Evolutionary conservation across 1,284 basidiomycete species (phyloP), one percentile per base, ranked within the genome.

Genomic region (Ustilago cynodontis): DNA sequence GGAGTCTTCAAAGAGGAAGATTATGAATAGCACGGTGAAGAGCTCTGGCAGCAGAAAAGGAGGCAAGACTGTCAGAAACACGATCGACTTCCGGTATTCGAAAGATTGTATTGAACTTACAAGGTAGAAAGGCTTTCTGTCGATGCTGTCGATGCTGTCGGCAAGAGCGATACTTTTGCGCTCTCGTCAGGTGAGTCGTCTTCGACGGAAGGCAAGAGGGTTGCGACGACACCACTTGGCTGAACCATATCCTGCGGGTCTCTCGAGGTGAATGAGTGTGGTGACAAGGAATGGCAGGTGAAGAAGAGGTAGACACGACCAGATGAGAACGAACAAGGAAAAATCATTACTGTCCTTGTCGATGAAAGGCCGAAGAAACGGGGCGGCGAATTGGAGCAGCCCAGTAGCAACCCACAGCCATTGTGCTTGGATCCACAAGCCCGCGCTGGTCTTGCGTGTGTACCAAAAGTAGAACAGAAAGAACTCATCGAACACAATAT

Each of bases 391-490:
- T 4, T 26, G 37, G 43, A 59, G 11, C 33, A 55, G 6, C 1
- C 22, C 33, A 11, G 43, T 8, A 1, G 0, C 33, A 3, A 59
- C 52, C 24, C 41, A 39, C 2, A 35, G 1, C 64, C 64, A 65
- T 29, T 59, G 57, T 1, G 63, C 56, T 14, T 59, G 37, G 33
- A 59, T 54, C 56, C 56, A 65, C 20, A 65, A 28, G 2, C 63
- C 63, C 0, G 63, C 4, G n/a, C 51, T 65, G 8, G 52, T 59
- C 24, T 20, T 49, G 1, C 64, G 39, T 13, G 50, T 65, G 20
- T 65, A 65, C 64, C 64, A 65, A 43, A 55, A 65, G 31, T 29
- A 39, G 26, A 65, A 49, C 5, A 59, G 52, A 33, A 65, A 43
- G 10, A 65, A 6, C 13, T 54, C 43, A 28, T 59, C 57, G 20